Percentiles rank a stretch among this genome's conserved stretches.
Conservation (phyloP, 306 rosid species). For the Castanospermum australe region DNA sequence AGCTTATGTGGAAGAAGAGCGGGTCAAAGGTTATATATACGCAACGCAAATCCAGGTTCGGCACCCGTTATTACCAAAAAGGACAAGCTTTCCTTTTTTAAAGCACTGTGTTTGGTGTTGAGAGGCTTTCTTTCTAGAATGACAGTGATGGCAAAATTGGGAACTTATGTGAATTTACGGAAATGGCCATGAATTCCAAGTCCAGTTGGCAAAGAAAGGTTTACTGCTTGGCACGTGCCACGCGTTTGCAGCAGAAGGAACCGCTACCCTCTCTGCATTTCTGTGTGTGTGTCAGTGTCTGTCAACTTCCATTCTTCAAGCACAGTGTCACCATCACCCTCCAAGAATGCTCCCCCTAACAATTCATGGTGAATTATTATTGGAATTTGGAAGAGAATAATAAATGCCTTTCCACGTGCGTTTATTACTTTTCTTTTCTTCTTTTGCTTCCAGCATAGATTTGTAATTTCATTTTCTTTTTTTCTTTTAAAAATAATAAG, state of each 20-base stretch:
- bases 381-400: no score
- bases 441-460: no score
- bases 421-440: not conserved
- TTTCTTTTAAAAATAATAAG: no score
- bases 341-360: not conserved
- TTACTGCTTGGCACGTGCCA: constrained; percentile 29
- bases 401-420: not conserved
- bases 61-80: constrained; percentile 24
- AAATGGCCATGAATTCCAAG: not conserved
- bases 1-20: constrained; percentile 22
- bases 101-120: constrained; percentile 23
- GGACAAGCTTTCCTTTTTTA: constrained; percentile 29
- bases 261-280: not conserved
- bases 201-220: not conserved
- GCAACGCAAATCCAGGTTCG: constrained; percentile 26
- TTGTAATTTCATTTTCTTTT: no score
- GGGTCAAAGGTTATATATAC: constrained; percentile 36
- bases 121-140: constrained; percentile 12
- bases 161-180: constrained; percentile 7
- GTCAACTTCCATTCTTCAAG: constrained; percentile 25
- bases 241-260: constrained; percentile 26
- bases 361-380: not conserved
- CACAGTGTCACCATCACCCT: not conserved
- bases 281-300: not conserved
- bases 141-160: constrained; percentile 17